Evolutionary conservation across 1,284 basidiomycete species (phyloP).

Genomic region (Ustilago tritici): DNA sequence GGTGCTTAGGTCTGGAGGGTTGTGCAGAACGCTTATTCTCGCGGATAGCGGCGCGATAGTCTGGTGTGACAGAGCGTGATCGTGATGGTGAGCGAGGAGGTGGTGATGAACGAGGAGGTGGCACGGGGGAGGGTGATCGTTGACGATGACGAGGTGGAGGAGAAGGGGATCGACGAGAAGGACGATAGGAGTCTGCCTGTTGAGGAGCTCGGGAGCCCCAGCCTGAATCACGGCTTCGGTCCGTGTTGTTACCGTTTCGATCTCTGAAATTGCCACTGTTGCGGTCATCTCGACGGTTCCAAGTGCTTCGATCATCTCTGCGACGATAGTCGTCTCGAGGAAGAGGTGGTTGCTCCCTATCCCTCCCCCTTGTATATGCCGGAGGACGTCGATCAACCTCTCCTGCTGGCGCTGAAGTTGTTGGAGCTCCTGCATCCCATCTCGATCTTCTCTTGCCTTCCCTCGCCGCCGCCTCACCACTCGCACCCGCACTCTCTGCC

Average conservation of each 20-base stretch:
- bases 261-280: constrained; percentile 1
- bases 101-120: constrained; percentile 5
- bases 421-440: constrained; percentile 35
- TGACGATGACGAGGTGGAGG: constrained; percentile 6
- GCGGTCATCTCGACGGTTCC: constrained; percentile 5
- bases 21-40: constrained; percentile 14
- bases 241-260: constrained; percentile 71
- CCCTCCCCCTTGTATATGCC: constrained; percentile 4
- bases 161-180: constrained; percentile 15
- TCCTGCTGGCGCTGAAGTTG: not conserved
- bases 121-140: constrained; percentile 17
- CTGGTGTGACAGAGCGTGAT: constrained; percentile 40
- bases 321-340: constrained; percentile 7
- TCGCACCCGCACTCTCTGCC: constrained; percentile 3
- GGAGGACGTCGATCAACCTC: constrained; percentile 16
- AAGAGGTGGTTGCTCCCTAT: not conserved
- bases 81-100: constrained; percentile 15
- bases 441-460: constrained; percentile 65
- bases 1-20: not conserved
- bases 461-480: constrained; percentile 70
- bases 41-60: constrained; percentile 31
- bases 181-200: constrained; percentile 5
- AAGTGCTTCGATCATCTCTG: constrained; percentile 1
- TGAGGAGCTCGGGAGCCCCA: constrained; percentile 39
- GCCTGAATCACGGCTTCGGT: constrained; percentile 70